Conservation (phyloP, 148 eudicot species). For the Linanthus parryae region DNA sequence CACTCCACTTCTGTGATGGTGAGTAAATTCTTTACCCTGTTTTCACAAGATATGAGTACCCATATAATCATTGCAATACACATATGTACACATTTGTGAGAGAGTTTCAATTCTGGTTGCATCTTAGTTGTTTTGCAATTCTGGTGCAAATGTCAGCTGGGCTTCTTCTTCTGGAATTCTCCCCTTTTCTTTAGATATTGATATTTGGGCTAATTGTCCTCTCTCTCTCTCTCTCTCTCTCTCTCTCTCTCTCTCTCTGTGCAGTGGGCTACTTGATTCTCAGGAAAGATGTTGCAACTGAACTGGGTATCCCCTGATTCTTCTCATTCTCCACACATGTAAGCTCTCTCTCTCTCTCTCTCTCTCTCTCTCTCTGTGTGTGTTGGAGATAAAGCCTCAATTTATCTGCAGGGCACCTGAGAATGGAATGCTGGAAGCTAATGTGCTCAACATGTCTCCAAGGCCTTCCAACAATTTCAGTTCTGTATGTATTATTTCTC, state of each 20-base stretch:
- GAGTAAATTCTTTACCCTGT: too few species aligned
- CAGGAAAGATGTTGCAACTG: neutral
- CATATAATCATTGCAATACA: too few species aligned
- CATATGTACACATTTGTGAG: too few species aligned
- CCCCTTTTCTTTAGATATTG: neutral
- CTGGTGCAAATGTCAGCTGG: neutral
- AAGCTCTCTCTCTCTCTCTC: neutral
- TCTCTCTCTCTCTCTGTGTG: neutral
- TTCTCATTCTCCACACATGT: neutral
- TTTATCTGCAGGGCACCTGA: neutral
- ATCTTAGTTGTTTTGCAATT: too few species aligned
- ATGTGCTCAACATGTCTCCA: neutral
- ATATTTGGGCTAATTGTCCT: neutral
- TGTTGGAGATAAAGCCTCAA: neutral
- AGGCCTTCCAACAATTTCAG: neutral
- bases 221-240: neutral
- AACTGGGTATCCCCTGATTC: neutral
- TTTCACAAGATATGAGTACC: too few species aligned
- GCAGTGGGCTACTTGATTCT: neutral
- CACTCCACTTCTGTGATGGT: too few species aligned
- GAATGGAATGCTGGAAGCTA: neutral
- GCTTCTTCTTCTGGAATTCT: neutral
- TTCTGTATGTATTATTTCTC: neutral
- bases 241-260: neutral
- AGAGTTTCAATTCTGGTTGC: too few species aligned